Percentiles rank a stretch among this genome's conserved stretches.
phyloP scores from a whole-genome alignment of 345 rosid species.

The Syzygium oleosum region DNA sequence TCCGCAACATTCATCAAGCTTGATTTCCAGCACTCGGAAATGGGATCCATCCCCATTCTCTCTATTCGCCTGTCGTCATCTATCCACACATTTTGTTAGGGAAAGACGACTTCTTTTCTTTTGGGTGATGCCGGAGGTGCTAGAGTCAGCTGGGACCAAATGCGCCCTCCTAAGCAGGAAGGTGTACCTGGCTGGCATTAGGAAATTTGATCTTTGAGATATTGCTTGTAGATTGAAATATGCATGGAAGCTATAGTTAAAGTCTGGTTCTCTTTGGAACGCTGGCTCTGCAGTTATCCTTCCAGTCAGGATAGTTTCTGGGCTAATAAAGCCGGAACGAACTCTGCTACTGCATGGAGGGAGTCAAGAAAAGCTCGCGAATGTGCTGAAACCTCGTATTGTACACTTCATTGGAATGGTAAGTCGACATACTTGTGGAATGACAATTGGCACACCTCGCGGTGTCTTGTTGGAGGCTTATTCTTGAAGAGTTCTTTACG shows the following conservation, averaged over 20 bases:
- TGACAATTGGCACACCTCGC: background rate
- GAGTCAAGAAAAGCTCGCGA: background rate
- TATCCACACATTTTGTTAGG: background rate
- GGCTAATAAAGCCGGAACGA: background rate
- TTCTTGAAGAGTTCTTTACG: background rate
- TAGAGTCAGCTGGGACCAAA: background rate
- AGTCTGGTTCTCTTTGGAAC: too few relatives aligned
- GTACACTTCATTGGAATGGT: background rate
- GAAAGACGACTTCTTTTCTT: background rate
- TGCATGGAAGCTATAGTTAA: background rate
- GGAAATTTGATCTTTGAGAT: background rate
- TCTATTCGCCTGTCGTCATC: background rate
- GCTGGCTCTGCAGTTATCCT: background rate
- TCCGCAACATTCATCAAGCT: slow-evolving; percentile 55
- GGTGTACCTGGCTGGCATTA: too few relatives aligned
- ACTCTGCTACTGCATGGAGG: background rate
- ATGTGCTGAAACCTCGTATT: background rate
- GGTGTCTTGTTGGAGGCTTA: background rate
- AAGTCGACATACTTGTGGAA: background rate
- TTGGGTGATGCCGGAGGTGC: background rate
- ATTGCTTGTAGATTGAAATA: background rate
- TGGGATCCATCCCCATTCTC: background rate
- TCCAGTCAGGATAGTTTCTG: background rate
- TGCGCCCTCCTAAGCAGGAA: background rate
- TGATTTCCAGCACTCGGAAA: background rate